Percentiles rank a stretch among this genome's conserved stretches.
Evolutionary conservation across 352 stramenopile species (phyloP).

Genomic region (Halophytophthora polymorphica): DNA sequence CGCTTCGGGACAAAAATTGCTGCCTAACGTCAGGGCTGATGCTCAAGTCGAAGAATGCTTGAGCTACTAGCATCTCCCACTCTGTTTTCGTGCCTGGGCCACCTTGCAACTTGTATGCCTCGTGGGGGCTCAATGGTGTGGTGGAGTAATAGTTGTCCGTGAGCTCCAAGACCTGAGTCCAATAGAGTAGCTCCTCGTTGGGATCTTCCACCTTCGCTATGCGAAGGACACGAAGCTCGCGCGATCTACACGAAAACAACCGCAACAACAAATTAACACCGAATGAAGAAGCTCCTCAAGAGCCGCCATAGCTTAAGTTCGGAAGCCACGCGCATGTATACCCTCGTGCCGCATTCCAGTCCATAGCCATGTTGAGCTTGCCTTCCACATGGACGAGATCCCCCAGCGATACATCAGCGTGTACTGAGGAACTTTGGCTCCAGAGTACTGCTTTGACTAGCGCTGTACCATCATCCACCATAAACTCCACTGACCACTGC

Average conservation of each 20-base stretch:
- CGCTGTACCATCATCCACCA: slow-evolving; percentile 70
- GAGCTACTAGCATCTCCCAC: slow-evolving; percentile 39
- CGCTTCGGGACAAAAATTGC: slow-evolving; percentile 22
- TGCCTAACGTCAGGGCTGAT: slow-evolving; percentile 22
- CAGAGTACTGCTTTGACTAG: slow-evolving; percentile 61
- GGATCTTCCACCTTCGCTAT: slow-evolving; percentile 50
- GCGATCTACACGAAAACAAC: slow-evolving; percentile 12
- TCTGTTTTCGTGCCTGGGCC: slow-evolving; percentile 1
- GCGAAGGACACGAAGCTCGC: slow-evolving; percentile 58
- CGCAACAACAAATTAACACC: not conserved
- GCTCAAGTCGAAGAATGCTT: slow-evolving; percentile 45
- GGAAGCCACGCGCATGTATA: slow-evolving; percentile 4
- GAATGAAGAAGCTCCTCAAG: not conserved
- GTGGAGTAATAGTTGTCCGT: slow-evolving; percentile 36
- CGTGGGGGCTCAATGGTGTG: not conserved
- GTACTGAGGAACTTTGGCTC: slow-evolving; percentile 8
- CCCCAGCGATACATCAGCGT: slow-evolving; percentile 29
- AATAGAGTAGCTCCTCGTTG: slow-evolving; percentile 79
- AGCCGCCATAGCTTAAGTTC: not conserved
- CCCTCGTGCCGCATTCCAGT: slow-evolving; percentile 23
- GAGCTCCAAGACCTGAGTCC: slow-evolving; percentile 54
- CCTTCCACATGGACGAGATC: slow-evolving; percentile 74
- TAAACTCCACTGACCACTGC: slow-evolving; percentile 51
- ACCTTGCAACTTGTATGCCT: not conserved
- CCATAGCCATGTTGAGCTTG: slow-evolving; percentile 67